Base-by-base conservation (phyloP, 768 basidiomycete species). In the Rhodotorula graminis region DNA sequence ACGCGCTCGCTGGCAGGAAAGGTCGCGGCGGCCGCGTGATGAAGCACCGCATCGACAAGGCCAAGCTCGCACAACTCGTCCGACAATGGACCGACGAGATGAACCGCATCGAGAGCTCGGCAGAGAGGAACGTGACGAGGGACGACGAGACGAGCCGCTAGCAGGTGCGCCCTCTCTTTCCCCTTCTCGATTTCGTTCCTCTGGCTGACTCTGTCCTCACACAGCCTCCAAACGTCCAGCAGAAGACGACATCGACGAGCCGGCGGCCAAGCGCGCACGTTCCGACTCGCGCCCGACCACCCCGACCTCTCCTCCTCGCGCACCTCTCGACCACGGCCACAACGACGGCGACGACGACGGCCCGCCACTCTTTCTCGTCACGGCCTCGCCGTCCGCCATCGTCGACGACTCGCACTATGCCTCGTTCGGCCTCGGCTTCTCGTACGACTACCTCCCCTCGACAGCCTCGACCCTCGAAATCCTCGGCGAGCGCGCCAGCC, bases 21-120 rank as follows among this genome's bases (percentile, higher is more conserved):
- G 65, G 59, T 3, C 29, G 21, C 8, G 71, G 71, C 4, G 75
- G 75, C 0, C 44, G 75, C n/a, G 60, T 76, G 15, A 66, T 65
- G 69, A 76, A 76, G 65, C 75, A 76, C 44, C 55, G 71, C 3
- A 72, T 76, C 55, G 71, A 76, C 56, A 67, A 72, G 60, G 65
- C 67, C 14, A 70, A 70, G 63, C 69, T 76, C 50, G 68, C 58
- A 15, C 0, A 0, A 1, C 61, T 72, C 9, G 65, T 76, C 12
- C 56, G 52, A 31, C 59, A 68, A 70, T 76, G 75, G 75, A 76
- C 75, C 47, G 18, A 42, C 10, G 12, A 46, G 47, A 42, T 72
- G 23, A 72, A 75, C 33, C 15, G 60, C 31, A 21, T n/a, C 31
- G 44, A 61, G 21, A 44, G n/a, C n/a, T n/a, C n/a, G n/a, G n/a